Evolutionary conservation across 192 early-diverging fungal genomes (phyloP).

Genomic region (Piromyces finnis): DNA sequence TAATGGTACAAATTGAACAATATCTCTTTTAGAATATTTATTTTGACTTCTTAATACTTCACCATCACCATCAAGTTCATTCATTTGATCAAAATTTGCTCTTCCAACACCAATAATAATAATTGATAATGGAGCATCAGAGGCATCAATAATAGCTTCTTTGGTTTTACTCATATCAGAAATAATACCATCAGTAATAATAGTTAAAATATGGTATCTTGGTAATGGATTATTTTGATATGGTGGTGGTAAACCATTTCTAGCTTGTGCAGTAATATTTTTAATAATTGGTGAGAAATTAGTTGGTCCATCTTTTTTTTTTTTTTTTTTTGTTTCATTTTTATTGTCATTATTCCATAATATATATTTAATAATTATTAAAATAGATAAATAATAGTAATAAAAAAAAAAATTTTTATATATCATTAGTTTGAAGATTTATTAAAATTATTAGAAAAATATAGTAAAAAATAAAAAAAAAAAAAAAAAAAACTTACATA

Average conservation of each 20-base stretch:
- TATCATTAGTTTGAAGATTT: too few relatives aligned
- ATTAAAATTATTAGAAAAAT: too few relatives aligned
- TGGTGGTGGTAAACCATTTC: neutral
- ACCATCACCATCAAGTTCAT: neutral
- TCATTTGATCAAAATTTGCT: neutral
- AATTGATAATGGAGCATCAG: neutral
- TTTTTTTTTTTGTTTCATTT: too few relatives aligned
- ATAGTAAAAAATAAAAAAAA: too few relatives aligned
- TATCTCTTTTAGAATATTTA: neutral
- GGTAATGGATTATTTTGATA: neutral
- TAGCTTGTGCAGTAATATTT: neutral
- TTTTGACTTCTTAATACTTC: neutral
- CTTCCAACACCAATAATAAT: neutral
- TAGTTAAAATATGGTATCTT: neutral
- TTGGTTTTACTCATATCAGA: neutral
- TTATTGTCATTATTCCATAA: too few relatives aligned
- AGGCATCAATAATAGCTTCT: neutral
- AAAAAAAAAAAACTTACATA: too few relatives aligned
- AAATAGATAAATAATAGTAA: too few relatives aligned
- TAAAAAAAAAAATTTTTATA: too few relatives aligned
- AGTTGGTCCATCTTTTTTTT: neutral
- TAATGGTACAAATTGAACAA: neutral
- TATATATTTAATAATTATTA: too few relatives aligned
- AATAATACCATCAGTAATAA: neutral
- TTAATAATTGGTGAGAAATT: neutral